phyloP scores from a whole-genome alignment of 1,139 yeast species.

The Pichia sp. region DNA sequence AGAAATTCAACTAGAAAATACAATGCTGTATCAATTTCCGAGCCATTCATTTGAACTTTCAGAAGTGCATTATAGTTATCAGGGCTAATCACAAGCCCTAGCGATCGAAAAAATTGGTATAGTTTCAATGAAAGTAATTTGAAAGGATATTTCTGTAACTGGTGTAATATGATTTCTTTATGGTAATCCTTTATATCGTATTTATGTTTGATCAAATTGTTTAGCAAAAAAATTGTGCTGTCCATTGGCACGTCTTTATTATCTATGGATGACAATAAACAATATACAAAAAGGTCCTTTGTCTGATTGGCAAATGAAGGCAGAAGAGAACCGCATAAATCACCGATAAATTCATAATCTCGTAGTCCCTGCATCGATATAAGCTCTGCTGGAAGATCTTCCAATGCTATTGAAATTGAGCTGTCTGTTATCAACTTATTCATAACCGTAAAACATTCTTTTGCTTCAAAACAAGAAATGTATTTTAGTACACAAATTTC shows the following conservation, averaged over 20 bases:
- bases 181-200: conserved; percentile 10
- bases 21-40: conserved; percentile 21
- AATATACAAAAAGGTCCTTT: conserved; percentile 14
- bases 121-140: conserved; percentile 17
- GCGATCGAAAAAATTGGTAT: conserved; percentile 8
- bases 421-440: conserved; percentile 3
- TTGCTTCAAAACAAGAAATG: conserved; percentile 4
- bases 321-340: conserved; percentile 6
- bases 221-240: conserved; percentile 14
- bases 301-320: conserved; percentile 7
- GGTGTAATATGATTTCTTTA: conserved; percentile 17
- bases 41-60: conserved; percentile 19
- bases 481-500: conserved; percentile 4
- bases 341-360: conserved; percentile 11
- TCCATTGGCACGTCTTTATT: conserved; percentile 15
- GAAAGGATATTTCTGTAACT: conserved; percentile 8
- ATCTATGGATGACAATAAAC: conserved; percentile 18
- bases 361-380: conserved; percentile 9
- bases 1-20: conserved; percentile 12
- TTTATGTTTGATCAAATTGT: conserved; percentile 6
- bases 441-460: conserved; percentile 5
- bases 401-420: background rate
- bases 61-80: conserved; percentile 15
- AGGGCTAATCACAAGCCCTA: conserved; percentile 7
- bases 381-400: conserved; percentile 11